Evolutionary conservation across 2,329 filamentous ascomycete species (phyloP), one percentile per base, ranked within the genome.

Genomic region (Xylaria sp.): DNA sequence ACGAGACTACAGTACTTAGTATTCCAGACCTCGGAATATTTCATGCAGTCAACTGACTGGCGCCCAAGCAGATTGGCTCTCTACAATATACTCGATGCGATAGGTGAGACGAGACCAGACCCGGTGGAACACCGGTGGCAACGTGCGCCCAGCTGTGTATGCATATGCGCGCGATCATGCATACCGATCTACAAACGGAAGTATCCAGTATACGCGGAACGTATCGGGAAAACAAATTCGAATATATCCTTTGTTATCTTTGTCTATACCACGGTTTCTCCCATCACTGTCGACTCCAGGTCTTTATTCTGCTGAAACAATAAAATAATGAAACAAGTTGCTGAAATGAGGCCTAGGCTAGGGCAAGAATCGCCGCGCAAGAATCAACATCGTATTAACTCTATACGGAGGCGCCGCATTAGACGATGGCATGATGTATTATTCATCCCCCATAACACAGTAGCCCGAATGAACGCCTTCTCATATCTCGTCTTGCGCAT

Each of bases 401-500:
- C 40, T 51, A 29, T 2, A 3, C 1, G 3, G 50, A 60, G 5
- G 9, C 5, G 5, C 13, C 37, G 27, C 27, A 21, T 21, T 16
- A 12, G 9, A 59, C 10, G 13, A 5, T 54, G 18, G 21, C 12
- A 13, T 2, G 21, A 29, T n/a, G 50, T 25, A 42, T 27, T 57
- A 42, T 57, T 57, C 4, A 23, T 57, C 9, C 13, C 12, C 5
- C 3, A 27, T 27, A 42, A 42, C 18, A 10, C n/a, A 23, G 5
- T 16, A 44, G 8, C 23, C n/a, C 3, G 2, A 12, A 18, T 32
- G 6, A 4, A 18, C 13, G 1, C 16, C 16, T 25, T 18, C 21
- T 59, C 9, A 51, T 3, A 2, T n/a, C 9, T 37, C 60, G 9
- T 63, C 54, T 47, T 73, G 67, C 32, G 57, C 66, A 57, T 74